A percentile compares a stretch with the other conserved stretches of the same genome.
phyloP scores from a whole-genome alignment of 2,329 filamentous ascomycete genomes.

The Aulographum hederae region DNA sequence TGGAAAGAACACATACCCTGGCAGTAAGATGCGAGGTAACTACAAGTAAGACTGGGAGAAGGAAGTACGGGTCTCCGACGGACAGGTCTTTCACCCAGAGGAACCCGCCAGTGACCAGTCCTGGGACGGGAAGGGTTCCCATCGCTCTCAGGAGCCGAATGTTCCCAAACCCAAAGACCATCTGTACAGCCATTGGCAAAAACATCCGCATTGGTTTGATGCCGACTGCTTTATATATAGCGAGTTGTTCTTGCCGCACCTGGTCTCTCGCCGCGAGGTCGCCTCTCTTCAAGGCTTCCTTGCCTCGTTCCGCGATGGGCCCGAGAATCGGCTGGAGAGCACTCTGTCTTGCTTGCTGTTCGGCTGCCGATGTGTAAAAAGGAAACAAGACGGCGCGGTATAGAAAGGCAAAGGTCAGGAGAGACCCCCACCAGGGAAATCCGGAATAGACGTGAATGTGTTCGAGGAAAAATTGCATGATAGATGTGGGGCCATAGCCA shows the following conservation, averaged over 20 bases:
- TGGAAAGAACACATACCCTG: conserved; percentile 26
- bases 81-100: conserved; percentile 71
- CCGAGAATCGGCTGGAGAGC: conserved; percentile 38
- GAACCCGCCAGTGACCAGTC: conserved; percentile 49
- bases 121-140: conserved; percentile 62
- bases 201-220: conserved; percentile 34
- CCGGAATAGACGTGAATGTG: conserved; percentile 60
- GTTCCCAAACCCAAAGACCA: conserved; percentile 61
- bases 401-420: conserved; percentile 44
- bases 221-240: conserved; percentile 27
- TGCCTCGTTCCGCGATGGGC: conserved; percentile 38
- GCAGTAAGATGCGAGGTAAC: conserved; percentile 38
- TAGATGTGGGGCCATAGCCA: conserved; percentile 59
- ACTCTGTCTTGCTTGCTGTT: conserved; percentile 43
- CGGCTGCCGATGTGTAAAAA: conserved; percentile 43
- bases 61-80: conserved; percentile 54
- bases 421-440: conserved; percentile 67
- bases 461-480: conserved; percentile 63
- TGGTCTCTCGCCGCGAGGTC: conserved; percentile 9
- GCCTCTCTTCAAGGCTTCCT: conserved; percentile 19
- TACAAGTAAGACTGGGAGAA: conserved; percentile 49
- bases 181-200: conserved; percentile 37
- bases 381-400: conserved; percentile 46
- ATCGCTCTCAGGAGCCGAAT: conserved; percentile 65
- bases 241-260: conserved; percentile 14